Conservation (phyloP, 2,329 filamentous ascomycete genomes). For the Fusarium lyarnte region DNA sequence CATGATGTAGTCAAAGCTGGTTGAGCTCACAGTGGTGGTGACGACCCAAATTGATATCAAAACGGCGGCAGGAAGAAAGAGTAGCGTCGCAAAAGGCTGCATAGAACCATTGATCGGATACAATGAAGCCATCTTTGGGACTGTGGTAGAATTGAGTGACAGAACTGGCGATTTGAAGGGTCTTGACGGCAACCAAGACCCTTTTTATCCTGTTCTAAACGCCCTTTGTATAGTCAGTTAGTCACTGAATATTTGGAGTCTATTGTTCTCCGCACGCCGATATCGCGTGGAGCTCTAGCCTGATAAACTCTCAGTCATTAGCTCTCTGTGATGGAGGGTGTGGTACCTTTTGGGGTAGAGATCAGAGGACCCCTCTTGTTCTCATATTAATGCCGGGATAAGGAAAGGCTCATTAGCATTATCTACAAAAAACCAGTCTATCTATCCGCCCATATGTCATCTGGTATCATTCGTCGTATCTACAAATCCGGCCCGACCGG, state of each 20-base stretch:
- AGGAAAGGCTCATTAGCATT: slow-evolving; percentile 41
- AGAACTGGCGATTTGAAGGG: neutral
- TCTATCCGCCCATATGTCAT: slow-evolving; percentile 28
- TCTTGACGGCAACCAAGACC: neutral
- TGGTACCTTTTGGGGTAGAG: slow-evolving; percentile 10
- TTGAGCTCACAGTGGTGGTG: slow-evolving; percentile 12
- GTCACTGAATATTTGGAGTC: neutral
- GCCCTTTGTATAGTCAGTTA: neutral
- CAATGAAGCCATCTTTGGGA: neutral
- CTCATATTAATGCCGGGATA: slow-evolving; percentile 17
- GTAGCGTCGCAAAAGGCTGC: slow-evolving; percentile 8
- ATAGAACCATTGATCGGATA: neutral
- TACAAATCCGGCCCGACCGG: slow-evolving; percentile 20
- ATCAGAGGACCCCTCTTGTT: slow-evolving; percentile 11
- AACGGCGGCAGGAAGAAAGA: slow-evolving; percentile 12
- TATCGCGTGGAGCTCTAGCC: slow-evolving; percentile 23
- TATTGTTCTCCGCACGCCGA: slow-evolving; percentile 29
- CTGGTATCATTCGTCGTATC: slow-evolving; percentile 40
- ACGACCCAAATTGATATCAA: slow-evolving; percentile 15
- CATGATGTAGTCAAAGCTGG: neutral
- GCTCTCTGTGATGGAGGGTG: slow-evolving; percentile 3
- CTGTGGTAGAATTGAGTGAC: too few relatives aligned
- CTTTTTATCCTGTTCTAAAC: neutral
- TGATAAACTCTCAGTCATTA: slow-evolving; percentile 2
- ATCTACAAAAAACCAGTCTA: slow-evolving; percentile 26